Evolutionary conservation across 352 stramenopile genomes (phyloP).

Genomic region (Pythium guiyangense): DNA sequence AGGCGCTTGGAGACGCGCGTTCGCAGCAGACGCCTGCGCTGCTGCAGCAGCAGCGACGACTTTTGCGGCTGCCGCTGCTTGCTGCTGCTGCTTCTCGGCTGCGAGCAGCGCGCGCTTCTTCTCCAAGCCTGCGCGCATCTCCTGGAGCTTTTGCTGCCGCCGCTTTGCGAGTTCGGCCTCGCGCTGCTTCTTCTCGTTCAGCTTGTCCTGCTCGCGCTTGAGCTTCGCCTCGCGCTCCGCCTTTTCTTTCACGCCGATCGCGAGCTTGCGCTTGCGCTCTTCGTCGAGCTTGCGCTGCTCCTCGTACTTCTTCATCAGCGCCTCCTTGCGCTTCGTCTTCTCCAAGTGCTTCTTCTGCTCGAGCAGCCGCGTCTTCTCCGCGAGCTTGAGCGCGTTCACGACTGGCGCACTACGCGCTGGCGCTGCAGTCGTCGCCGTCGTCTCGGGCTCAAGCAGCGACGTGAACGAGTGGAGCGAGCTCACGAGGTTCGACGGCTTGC

Average conservation of each 20-base stretch:
- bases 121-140: slow-evolving; percentile 62
- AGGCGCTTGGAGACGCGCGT: background rate
- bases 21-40: slow-evolving; percentile 1
- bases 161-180: slow-evolving; percentile 59
- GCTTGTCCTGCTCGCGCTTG: slow-evolving; percentile 47
- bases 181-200: slow-evolving; percentile 54
- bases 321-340: slow-evolving; percentile 57
- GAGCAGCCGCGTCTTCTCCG: slow-evolving; percentile 51
- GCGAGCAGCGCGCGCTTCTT: slow-evolving; percentile 60
- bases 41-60: slow-evolving; percentile 14
- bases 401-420: slow-evolving; percentile 36
- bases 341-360: slow-evolving; percentile 71
- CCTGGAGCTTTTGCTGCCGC: slow-evolving; percentile 55
- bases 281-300: slow-evolving; percentile 62
- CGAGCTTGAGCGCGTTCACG: slow-evolving; percentile 69
- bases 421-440: slow-evolving; percentile 28
- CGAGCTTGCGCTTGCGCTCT: slow-evolving; percentile 52
- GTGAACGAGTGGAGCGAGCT: slow-evolving; percentile 74
- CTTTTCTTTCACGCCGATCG: slow-evolving; percentile 49
- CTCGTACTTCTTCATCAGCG: slow-evolving; percentile 65
- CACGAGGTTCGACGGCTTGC: slow-evolving; percentile 58
- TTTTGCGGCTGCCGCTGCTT: slow-evolving; percentile 13
- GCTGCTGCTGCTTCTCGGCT: slow-evolving; percentile 26
- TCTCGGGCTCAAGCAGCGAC: slow-evolving; percentile 42
- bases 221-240: slow-evolving; percentile 47